phyloP scores from a whole-genome alignment of 2,329 filamentous ascomycete species.

The Ilyonectria sp. region DNA sequence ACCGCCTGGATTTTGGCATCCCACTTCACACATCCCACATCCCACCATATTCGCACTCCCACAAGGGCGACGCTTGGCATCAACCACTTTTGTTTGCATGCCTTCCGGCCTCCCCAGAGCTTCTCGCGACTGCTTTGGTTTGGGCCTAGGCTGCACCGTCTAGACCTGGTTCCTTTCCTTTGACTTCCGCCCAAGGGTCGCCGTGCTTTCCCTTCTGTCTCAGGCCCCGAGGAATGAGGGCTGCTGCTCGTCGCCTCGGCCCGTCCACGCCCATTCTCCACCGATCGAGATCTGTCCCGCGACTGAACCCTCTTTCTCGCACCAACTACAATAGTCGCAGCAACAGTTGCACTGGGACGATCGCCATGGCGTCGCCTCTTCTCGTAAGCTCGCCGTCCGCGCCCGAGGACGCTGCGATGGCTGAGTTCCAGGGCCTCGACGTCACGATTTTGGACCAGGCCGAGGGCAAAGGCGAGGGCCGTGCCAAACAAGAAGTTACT shows the following conservation, averaged over 20 bases:
- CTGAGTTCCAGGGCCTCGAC: conserved; percentile 38
- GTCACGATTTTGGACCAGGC: conserved; percentile 17
- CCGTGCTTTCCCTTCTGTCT: conserved; percentile 15
- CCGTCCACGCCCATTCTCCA: conserved; percentile 40
- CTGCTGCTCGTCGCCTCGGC: conserved; percentile 45
- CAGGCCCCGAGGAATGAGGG: conserved; percentile 45
- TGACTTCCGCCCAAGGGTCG: conserved; percentile 15
- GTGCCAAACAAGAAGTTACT: conserved; percentile 30
- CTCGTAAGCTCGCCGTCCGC: conserved; percentile 27
- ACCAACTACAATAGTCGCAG: conserved; percentile 22
- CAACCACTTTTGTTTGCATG: conserved; percentile 13
- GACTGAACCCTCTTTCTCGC: conserved; percentile 26
- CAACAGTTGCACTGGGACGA: conserved; percentile 25
- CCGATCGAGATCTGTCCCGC: conserved; percentile 39
- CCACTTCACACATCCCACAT: conserved; percentile 37
- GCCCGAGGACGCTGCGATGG: conserved; percentile 34
- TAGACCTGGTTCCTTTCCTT: background rate
- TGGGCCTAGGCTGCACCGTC: background rate
- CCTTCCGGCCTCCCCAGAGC: background rate
- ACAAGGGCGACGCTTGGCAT: conserved; percentile 15
- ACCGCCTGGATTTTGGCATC: conserved; percentile 50
- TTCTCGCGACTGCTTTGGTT: background rate
- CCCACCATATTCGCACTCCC: conserved; percentile 31
- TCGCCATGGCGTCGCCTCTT: conserved; percentile 40
- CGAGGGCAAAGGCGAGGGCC: conserved; percentile 8